A percentile compares a stretch with the other conserved stretches of the same genome.
These are phyloP conservation scores for Limtongia smithiae DNA, from an alignment of 805 yeast genomes.

Conservation along the genomic window DNA sequence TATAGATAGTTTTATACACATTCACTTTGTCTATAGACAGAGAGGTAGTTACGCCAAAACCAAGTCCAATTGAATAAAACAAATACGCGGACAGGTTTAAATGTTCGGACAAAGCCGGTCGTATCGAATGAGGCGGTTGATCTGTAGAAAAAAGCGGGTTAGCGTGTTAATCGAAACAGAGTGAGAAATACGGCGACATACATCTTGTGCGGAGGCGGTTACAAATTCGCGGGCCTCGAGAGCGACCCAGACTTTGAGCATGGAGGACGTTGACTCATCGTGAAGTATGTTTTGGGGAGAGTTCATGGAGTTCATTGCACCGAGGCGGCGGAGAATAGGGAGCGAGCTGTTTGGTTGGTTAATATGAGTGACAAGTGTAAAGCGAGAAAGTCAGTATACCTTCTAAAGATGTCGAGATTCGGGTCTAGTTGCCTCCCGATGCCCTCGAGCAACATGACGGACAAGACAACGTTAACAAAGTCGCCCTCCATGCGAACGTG, in stretches of 20 bases:
- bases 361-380: slow-evolving; percentile 36
- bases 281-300: slow-evolving; percentile 39
- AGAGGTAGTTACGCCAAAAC: too few relatives aligned
- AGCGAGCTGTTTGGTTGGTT: slow-evolving; percentile 50
- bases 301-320: slow-evolving; percentile 47
- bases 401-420: slow-evolving; percentile 87
- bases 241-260: slow-evolving; percentile 89
- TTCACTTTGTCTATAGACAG: too few relatives aligned
- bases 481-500: slow-evolving; percentile 98
- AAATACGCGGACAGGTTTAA: too few relatives aligned
- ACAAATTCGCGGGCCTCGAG: slow-evolving; percentile 84
- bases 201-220: slow-evolving; percentile 75
- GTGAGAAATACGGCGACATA: slow-evolving; percentile 39
- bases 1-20: background rate
- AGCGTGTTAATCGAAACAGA: background rate
- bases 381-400: slow-evolving; percentile 58
- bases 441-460: slow-evolving; percentile 87
- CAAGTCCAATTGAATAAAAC: too few relatives aligned
- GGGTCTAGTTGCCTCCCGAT: slow-evolving; percentile 94
- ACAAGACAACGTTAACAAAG: slow-evolving; percentile 91
- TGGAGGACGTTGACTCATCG: slow-evolving; percentile 49
- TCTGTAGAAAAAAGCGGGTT: slow-evolving; percentile 33
- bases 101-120: slow-evolving; percentile 63
- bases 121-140: slow-evolving; percentile 49
- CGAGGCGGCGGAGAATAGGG: slow-evolving; percentile 79